phyloP scores from a whole-genome alignment of 169 alveolate species.

The Gregarina niphandrodes region DNA sequence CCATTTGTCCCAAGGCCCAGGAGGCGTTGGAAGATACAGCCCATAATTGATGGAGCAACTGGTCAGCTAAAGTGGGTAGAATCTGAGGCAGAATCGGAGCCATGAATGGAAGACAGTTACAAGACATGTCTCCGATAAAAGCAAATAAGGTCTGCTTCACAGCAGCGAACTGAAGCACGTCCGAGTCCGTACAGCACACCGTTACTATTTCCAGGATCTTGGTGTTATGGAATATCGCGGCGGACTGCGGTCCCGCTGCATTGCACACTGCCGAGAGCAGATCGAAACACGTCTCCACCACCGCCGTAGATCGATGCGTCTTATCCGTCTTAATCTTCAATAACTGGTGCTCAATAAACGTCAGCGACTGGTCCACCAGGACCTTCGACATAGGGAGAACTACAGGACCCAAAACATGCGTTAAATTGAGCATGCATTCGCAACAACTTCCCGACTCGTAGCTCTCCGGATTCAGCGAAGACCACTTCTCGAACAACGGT shows the following conservation, averaged over 20 bases:
- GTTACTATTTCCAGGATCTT: neutral
- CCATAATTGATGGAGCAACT: slow-evolving; percentile 15
- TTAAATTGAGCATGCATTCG: too few species aligned
- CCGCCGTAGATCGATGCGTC: too few species aligned
- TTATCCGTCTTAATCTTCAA: too few species aligned
- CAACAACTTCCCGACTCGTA: too few species aligned
- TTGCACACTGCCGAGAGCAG: neutral
- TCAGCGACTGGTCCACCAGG: too few species aligned
- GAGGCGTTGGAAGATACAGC: slow-evolving; percentile 32
- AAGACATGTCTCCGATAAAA: slow-evolving; percentile 19
- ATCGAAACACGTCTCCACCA: too few species aligned
- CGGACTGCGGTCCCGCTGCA: neutral
- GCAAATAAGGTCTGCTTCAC: slow-evolving; percentile 19
- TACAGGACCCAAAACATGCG: too few species aligned
- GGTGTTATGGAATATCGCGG: slow-evolving; percentile 1
- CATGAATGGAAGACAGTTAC: slow-evolving; percentile 16
- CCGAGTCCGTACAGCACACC: slow-evolving; percentile 10
- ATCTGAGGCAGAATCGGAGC: slow-evolving; percentile 14
- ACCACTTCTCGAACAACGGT: too few species aligned
- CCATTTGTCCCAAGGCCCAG: slow-evolving; percentile 35
- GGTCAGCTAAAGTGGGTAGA: slow-evolving; percentile 15
- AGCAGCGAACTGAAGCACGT: slow-evolving; percentile 14
- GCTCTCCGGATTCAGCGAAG: too few species aligned
- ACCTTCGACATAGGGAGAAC: too few species aligned
- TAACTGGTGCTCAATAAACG: too few species aligned